Conservation (phyloP, 805 yeast species). For the Zygosaccharomyces bisporus region DNA sequence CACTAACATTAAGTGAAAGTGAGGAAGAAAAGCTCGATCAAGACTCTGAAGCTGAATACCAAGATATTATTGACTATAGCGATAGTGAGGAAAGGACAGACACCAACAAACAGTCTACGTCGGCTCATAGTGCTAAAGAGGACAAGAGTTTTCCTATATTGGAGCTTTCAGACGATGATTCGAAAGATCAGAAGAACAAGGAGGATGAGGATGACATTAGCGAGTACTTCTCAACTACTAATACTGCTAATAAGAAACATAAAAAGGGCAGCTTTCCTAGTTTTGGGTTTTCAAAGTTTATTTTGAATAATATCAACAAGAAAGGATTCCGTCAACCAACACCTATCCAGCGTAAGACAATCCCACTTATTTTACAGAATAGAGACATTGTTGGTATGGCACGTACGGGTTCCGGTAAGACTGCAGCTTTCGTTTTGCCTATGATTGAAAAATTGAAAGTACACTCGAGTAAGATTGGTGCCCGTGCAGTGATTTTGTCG, state of each 20-base stretch:
- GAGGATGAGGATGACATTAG: conserved; percentile 47
- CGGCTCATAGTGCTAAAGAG: conserved; percentile 12
- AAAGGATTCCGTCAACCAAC: conserved; percentile 95
- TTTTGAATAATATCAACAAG: conserved; percentile 64
- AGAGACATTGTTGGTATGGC: conserved; percentile 99
- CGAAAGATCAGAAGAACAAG: conserved; percentile 33
- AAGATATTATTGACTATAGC: conserved; percentile 30
- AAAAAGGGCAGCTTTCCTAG: conserved; percentile 82
- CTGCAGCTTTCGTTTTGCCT: conserved; percentile 94
- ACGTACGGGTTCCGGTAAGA: conserved; percentile 97
- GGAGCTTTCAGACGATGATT: conserved; percentile 47
- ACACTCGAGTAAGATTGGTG: conserved; percentile 85
- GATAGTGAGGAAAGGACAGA: conserved; percentile 42
- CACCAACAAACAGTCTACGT: conserved; percentile 16
- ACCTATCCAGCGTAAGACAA: conserved; percentile 94
- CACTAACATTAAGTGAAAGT: conserved; percentile 41
- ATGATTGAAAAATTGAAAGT: conserved; percentile 77
- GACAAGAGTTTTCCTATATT: conserved; percentile 27
- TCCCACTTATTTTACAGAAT: conserved; percentile 80
- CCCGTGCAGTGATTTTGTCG: conserved; percentile 81
- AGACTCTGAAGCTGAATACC: conserved; percentile 19
- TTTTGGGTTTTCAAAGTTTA: conserved; percentile 75
- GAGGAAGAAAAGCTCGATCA: conserved; percentile 35
- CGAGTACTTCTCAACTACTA: conserved; percentile 40
- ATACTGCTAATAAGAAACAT: conserved; percentile 31